Conservation (phyloP, 2,329 filamentous ascomycete genomes). For the Didymella glomerata region DNA sequence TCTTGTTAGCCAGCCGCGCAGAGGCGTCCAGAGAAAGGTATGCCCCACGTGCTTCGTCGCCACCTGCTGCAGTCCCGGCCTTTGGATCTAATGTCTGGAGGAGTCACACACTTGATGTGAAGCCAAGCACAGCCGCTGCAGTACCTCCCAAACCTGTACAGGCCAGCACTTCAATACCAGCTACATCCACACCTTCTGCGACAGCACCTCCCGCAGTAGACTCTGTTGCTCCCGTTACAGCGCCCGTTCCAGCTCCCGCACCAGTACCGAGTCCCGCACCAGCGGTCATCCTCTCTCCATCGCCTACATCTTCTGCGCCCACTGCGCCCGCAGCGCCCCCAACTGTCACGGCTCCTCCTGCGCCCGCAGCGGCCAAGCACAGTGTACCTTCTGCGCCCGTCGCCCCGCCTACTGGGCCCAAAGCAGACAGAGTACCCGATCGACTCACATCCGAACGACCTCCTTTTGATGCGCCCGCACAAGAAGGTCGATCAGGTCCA, state of each 20-base stretch:
- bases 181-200: constrained; percentile 33
- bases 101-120: constrained; percentile 49
- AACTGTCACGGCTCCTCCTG: constrained; percentile 33
- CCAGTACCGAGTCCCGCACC: constrained; percentile 31
- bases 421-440: constrained; percentile 48
- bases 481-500: constrained; percentile 30
- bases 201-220: constrained; percentile 17
- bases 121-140: constrained; percentile 32
- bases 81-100: constrained; percentile 60
- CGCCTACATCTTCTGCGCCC: neutral
- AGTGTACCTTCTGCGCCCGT: constrained; percentile 22
- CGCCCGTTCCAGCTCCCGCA: constrained; percentile 34
- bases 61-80: constrained; percentile 65
- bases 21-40: constrained; percentile 58
- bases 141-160: constrained; percentile 43
- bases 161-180: constrained; percentile 28
- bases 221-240: constrained; percentile 26
- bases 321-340: constrained; percentile 29
- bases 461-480: constrained; percentile 28
- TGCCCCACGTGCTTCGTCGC: constrained; percentile 59
- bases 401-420: constrained; percentile 53
- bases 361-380: constrained; percentile 34
- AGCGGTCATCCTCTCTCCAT: neutral
- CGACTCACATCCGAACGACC: constrained; percentile 40
- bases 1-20: constrained; percentile 55